Base-by-base conservation (phyloP, 345 rosid species). In the Euclidium syriacum region DNA sequence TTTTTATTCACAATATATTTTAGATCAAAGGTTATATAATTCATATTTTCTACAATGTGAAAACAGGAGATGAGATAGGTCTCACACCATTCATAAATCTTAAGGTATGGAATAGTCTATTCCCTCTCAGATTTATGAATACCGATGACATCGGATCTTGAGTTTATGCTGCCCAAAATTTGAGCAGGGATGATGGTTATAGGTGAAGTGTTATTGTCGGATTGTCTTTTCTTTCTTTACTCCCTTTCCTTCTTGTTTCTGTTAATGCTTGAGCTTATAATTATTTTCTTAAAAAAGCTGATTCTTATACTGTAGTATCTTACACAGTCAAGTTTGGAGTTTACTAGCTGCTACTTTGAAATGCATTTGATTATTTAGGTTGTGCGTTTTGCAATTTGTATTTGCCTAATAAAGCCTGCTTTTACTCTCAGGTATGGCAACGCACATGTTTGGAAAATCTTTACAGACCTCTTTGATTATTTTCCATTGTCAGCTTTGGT, bases 401-500 rank as follows among this genome's bases (percentile, higher is more conserved):
- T 43, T 7, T 40, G 5, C 30, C 38, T 29, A 22, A 30, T 38
- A 47, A 54, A 47, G 18, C 29, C 23, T 46, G 34, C 24, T n/a
- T 47, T 33, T 68, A 10, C 71, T 39, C 78, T 76, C 83, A 92
- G 98, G 80, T 92, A 92, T 72, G 99, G 99, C 33, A 92, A 84
- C 71, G 97, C 97, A 52, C 84, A 84, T 62, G 95, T 88, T 52
- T 88, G 98, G 95, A 88, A 88, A 80, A 86, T 67, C 63, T 88
- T 86, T 62, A 90, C 99, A 22, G 97, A 92, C 68, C 83, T 92
- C 58, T 92, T 92, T 63, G 99, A 92, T 69, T 92, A 87, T 81
- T 85, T 94, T 56, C 96, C 99, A 20, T 71, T 89, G 75, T 89
- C 97, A 43, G 98, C 98, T 55, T 78, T 94, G 97, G 99, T 94